Percentiles rank a stretch among this genome's conserved stretches.
These are phyloP conservation scores for Asterophora lycoperdoides DNA, from an alignment of 768 basidiomycete species.

Conservation along the genomic window DNA sequence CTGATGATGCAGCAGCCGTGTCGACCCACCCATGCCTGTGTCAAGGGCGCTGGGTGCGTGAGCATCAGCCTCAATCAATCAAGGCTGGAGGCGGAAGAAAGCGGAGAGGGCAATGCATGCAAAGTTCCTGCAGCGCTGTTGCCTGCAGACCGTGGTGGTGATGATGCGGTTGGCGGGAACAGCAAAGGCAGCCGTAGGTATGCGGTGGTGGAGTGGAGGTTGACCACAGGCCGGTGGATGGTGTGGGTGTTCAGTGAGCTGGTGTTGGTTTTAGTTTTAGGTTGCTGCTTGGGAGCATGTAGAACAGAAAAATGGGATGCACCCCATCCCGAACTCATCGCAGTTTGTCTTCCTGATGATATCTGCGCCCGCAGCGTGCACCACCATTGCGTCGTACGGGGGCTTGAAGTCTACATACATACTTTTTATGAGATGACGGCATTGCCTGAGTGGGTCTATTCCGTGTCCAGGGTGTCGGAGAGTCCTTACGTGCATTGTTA, in stretches of 20 bases:
- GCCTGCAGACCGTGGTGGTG: conserved; percentile 60
- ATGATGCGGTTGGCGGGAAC: neutral
- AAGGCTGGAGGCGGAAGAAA: neutral
- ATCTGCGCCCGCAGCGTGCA: conserved; percentile 61
- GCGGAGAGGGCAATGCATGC: conserved; percentile 63
- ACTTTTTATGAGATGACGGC: no score
- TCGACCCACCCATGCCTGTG: conserved; percentile 95
- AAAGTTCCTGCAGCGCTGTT: conserved; percentile 78
- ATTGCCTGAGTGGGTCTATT: no score
- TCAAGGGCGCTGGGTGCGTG: conserved; percentile 87
- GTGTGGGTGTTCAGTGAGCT: conserved; percentile 80
- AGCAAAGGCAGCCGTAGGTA: neutral
- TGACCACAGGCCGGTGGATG: conserved; percentile 71
- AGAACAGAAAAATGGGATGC: conserved; percentile 19
- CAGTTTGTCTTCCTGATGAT: conserved; percentile 90
- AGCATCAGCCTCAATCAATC: neutral
- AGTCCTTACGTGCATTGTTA: no score
- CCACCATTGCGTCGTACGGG: conserved; percentile 86
- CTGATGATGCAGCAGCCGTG: conserved; percentile 88
- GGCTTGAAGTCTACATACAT: conserved; percentile 70
- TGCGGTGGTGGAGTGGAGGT: conserved; percentile 47
- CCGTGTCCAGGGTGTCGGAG: no score
- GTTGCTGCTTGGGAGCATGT: no score
- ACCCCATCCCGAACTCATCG: conserved; percentile 99
- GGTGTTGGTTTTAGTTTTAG: no score